A percentile compares a stretch with the other conserved stretches of the same genome.
phyloP scores from a whole-genome alignment of 2,329 filamentous ascomycete genomes.

The Aschersonia sp. region DNA sequence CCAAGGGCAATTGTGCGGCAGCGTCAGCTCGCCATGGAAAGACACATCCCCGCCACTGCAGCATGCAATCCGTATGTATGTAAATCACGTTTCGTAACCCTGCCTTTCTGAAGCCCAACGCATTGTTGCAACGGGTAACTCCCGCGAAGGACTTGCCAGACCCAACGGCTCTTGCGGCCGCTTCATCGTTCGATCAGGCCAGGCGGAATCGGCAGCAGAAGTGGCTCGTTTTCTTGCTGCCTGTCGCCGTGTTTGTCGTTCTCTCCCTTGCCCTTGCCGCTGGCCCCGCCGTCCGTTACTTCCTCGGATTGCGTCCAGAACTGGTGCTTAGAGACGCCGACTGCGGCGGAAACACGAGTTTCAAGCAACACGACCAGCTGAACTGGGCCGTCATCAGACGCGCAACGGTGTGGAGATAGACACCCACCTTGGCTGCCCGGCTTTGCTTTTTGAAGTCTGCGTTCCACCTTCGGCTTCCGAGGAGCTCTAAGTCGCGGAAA shows the following conservation, averaged over 20 bases:
- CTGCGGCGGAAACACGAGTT: constrained; percentile 1
- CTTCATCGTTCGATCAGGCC: too few relatives aligned
- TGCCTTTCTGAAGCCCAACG: not conserved
- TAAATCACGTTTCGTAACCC: not conserved
- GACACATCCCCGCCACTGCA: not conserved
- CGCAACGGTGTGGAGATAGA: not conserved
- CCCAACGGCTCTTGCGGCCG: not conserved
- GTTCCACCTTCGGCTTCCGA: too few relatives aligned
- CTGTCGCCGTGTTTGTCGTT: too few relatives aligned
- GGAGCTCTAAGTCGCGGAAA: too few relatives aligned
- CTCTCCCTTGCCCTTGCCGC: not conserved
- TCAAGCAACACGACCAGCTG: constrained; percentile 16
- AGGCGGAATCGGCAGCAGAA: too few relatives aligned
- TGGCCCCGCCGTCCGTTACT: not conserved
- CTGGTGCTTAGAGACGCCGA: not conserved
- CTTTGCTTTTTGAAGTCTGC: too few relatives aligned
- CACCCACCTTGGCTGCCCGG: not conserved
- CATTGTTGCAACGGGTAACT: not conserved
- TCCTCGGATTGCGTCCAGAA: not conserved
- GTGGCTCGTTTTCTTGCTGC: too few relatives aligned
- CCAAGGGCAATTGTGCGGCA: not conserved
- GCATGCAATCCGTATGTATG: not conserved
- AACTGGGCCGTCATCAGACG: constrained; percentile 19
- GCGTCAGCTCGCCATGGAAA: constrained; percentile 3
- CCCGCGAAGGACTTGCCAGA: not conserved